Evolutionary conservation across 495 filamentous ascomycete species (phyloP).

Genomic region (Copromyces sp.): DNA sequence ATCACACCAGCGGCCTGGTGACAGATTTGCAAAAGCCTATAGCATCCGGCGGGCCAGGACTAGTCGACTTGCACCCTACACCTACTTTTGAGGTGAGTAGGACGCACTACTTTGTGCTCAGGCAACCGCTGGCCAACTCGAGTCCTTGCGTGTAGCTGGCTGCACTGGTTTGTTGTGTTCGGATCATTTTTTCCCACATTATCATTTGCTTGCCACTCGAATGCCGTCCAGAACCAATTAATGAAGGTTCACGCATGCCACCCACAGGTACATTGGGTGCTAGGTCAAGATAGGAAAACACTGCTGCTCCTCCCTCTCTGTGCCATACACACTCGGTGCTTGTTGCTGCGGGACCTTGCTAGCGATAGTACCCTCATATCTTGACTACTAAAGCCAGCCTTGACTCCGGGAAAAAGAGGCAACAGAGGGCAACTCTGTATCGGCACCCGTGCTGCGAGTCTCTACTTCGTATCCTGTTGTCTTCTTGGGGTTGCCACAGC

Average conservation of each 20-base stretch:
- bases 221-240: background rate
- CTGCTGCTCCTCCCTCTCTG: background rate
- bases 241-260: background rate
- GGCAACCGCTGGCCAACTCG: background rate
- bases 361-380: background rate
- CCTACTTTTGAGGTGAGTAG: background rate
- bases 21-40: background rate
- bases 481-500: background rate
- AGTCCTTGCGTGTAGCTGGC: background rate
- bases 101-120: background rate
- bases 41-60: background rate
- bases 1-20: background rate
- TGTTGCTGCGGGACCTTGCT: background rate
- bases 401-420: background rate
- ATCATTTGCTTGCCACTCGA: background rate
- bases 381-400: background rate
- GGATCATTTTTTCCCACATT: background rate
- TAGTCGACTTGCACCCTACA: background rate
- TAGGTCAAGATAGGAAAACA: background rate
- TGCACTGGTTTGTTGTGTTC: background rate
- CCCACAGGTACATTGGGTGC: background rate
- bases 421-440: background rate
- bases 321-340: background rate
- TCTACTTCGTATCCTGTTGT: background rate
- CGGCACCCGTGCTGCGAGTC: background rate